These are phyloP conservation scores for Butyriboletus loyo DNA, from an alignment of 768 basidiomycete genomes.

Conservation along the genomic window DNA sequence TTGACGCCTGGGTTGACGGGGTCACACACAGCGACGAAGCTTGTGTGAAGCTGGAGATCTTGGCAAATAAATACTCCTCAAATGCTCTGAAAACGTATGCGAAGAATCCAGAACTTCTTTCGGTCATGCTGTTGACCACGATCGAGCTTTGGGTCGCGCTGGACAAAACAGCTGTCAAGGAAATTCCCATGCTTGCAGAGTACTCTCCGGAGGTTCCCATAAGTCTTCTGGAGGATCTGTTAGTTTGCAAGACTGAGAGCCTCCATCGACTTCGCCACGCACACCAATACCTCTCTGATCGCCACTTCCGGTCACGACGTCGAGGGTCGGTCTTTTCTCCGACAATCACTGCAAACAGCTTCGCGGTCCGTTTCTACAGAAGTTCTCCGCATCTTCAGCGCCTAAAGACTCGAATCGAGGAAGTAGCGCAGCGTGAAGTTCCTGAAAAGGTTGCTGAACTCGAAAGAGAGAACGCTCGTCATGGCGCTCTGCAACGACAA, in stretches of 20 bases:
- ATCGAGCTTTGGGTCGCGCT: slow-evolving; percentile 45
- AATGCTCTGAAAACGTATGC: too few relatives aligned
- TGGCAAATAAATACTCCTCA: too few relatives aligned
- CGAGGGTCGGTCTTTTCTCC: slow-evolving; percentile 40
- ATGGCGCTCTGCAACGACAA: slow-evolving; percentile 19
- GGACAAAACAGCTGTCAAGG: too few relatives aligned
- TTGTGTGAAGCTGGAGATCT: too few relatives aligned
- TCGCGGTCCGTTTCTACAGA: too few relatives aligned
- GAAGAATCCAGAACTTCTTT: too few relatives aligned
- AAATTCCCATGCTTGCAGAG: too few relatives aligned
- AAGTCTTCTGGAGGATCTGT: slow-evolving; percentile 37
- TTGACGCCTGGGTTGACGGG: too few relatives aligned
- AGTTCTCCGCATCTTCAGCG: slow-evolving; percentile 19
- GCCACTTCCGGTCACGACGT: slow-evolving; percentile 26
- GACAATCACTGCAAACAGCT: slow-evolving; percentile 2
- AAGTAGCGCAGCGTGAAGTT: slow-evolving; percentile 18
- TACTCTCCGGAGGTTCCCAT: too few relatives aligned
- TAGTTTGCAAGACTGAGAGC: slow-evolving; percentile 33
- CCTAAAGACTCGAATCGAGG: slow-evolving; percentile 29
- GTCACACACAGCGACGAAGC: too few relatives aligned
- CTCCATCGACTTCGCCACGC: too few relatives aligned
- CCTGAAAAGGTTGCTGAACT: slow-evolving; percentile 16
- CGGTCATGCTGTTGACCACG: too few relatives aligned
- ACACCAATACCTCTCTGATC: slow-evolving; percentile 30
- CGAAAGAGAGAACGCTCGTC: slow-evolving; percentile 21